These are phyloP conservation scores for Fagus sylvatica DNA, from an alignment of 306 rosid species.

Conservation along the genomic window DNA sequence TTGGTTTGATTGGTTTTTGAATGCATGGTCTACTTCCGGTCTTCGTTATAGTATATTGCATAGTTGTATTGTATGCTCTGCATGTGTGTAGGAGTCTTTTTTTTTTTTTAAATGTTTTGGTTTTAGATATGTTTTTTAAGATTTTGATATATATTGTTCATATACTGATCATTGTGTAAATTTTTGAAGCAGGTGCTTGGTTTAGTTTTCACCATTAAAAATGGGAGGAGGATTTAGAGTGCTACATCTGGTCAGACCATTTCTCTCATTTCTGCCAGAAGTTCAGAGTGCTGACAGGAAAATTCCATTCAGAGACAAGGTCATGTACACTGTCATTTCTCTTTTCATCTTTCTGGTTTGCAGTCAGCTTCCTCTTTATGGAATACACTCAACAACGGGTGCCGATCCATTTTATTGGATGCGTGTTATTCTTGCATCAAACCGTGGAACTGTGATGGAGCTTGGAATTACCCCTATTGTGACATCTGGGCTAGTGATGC, in stretches of 20 bases:
- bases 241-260: slow-evolving; percentile 66
- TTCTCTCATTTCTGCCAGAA: slow-evolving; percentile 69
- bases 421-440: slow-evolving; percentile 74
- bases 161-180: not conserved
- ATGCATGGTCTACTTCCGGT: no score
- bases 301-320: slow-evolving; percentile 65
- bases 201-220: not conserved
- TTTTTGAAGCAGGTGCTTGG: slow-evolving; percentile 2
- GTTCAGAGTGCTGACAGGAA: slow-evolving; percentile 66
- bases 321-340: slow-evolving; percentile 64
- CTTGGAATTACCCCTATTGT: slow-evolving; percentile 72
- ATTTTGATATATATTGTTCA: not conserved
- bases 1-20: no score
- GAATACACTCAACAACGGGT: slow-evolving; percentile 74
- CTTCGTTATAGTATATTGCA: no score
- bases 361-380: slow-evolving; percentile 76
- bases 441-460: slow-evolving; percentile 86
- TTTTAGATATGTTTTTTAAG: no score
- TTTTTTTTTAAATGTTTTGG: no score
- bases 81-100: no score
- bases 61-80: no score
- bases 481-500: slow-evolving; percentile 67
- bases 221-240: slow-evolving; percentile 83
- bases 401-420: slow-evolving; percentile 84
- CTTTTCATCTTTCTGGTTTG: slow-evolving; percentile 71